A percentile compares a stretch with the other conserved stretches of the same genome.
Conservation (phyloP, 1,284 basidiomycete genomes). For the Leccinum insigne region DNA sequence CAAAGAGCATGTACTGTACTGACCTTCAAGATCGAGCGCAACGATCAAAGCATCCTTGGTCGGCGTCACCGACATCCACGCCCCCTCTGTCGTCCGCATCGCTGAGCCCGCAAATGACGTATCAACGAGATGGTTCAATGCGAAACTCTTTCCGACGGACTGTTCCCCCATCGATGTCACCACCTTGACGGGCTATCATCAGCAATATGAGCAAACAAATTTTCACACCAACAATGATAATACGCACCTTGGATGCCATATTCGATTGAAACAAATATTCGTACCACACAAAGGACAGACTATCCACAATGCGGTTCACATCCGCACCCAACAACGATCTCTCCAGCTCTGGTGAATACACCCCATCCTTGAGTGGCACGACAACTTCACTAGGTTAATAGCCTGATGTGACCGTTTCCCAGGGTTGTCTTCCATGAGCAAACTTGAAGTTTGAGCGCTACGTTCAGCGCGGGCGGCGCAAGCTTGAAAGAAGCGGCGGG, state of each 20-base stretch:
- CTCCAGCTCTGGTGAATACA: constrained; percentile 50
- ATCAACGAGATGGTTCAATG: constrained; percentile 61
- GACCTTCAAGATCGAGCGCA: constrained; percentile 65
- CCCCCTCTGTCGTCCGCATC: constrained; percentile 65
- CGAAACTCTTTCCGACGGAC: constrained; percentile 63
- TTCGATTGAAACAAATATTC: constrained; percentile 65
- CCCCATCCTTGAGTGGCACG: constrained; percentile 58
- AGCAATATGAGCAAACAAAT: neutral
- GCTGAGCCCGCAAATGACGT: constrained; percentile 68
- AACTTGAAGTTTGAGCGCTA: too few relatives aligned
- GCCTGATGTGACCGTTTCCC: too few relatives aligned
- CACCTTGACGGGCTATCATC: constrained; percentile 54
- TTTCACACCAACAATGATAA: neutral
- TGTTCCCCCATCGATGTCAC: constrained; percentile 72
- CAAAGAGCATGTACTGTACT: neutral
- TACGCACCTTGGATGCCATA: constrained; percentile 51
- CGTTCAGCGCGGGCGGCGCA: too few relatives aligned
- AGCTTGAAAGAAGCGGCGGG: too few relatives aligned
- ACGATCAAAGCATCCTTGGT: constrained; percentile 55
- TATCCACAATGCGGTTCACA: constrained; percentile 54
- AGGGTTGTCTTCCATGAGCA: too few relatives aligned
- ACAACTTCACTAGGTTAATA: too few relatives aligned
- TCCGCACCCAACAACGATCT: constrained; percentile 56
- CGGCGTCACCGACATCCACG: constrained; percentile 69
- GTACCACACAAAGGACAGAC: constrained; percentile 63